Percentiles rank a stretch among this genome's conserved stretches.
Conservation (phyloP, 345 rosid species). For the Populus pruinosa region DNA sequence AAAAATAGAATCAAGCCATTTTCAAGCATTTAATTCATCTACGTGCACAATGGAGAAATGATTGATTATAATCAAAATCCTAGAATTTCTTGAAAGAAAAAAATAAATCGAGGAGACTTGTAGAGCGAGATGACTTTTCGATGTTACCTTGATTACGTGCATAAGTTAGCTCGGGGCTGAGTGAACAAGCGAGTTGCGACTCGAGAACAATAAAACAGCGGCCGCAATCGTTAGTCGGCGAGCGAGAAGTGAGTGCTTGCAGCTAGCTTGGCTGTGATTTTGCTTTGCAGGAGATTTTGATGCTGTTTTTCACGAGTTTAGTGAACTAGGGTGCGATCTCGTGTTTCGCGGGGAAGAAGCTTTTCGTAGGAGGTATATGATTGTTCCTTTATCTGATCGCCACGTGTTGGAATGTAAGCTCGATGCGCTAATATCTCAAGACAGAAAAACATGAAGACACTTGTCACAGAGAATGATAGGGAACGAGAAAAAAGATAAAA, state of each 20-base stretch:
- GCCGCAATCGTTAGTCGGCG: neutral
- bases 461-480: too few relatives aligned
- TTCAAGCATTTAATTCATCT: neutral
- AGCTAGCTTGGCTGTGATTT: neutral
- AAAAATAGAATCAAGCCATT: neutral
- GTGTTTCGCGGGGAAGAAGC: neutral
- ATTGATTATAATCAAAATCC: constrained; percentile 1
- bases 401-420: neutral
- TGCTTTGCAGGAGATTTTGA: neutral
- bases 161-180: neutral
- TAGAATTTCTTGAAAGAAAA: neutral
- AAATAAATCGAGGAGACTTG: neutral
- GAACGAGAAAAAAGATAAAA: too few relatives aligned
- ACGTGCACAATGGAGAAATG: neutral
- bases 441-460: too few relatives aligned
- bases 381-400: constrained; percentile 9
- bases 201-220: constrained; percentile 7
- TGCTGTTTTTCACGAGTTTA: neutral
- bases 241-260: neutral
- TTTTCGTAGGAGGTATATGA: constrained; percentile 1
- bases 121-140: neutral
- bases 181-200: neutral
- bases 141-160: constrained; percentile 1
- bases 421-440: too few relatives aligned
- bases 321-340: neutral